A percentile compares a stretch with the other conserved stretches of the same genome.
phyloP scores from a whole-genome alignment of 345 rosid species.

The Euphorbia pulcherrima region DNA sequence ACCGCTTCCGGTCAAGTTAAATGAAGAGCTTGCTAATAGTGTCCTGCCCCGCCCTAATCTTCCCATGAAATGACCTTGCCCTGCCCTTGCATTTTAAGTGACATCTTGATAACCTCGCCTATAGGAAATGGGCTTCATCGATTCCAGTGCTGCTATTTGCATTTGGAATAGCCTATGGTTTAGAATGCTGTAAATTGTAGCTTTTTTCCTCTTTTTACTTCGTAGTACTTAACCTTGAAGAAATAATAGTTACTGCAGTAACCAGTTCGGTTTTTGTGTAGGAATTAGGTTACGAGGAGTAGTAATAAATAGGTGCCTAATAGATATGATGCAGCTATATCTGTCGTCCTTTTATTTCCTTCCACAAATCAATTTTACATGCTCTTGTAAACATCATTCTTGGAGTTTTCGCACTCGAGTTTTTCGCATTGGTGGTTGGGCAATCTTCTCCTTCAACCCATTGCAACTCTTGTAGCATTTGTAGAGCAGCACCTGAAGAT shows the following conservation, averaged over 20 bases:
- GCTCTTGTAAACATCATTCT: no score
- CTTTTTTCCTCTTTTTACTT: no score
- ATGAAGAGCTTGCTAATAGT: conserved; percentile 44
- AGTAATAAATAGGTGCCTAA: conserved; percentile 2
- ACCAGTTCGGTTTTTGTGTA: conserved; percentile 1
- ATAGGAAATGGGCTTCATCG: conserved; percentile 24
- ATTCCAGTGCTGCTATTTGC: no score
- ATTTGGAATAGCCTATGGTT: conserved; percentile 1
- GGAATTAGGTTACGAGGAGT: background rate
- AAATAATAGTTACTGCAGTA: no score
- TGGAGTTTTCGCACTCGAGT: no score
- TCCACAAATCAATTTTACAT: no score
- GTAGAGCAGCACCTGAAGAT: no score
- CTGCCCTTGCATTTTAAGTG: background rate
- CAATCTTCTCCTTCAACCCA: no score
- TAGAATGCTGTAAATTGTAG: conserved; percentile 17
- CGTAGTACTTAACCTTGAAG: conserved; percentile 7
- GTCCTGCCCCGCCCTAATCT: conserved; percentile 36
- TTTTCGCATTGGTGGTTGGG: no score
- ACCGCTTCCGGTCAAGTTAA: conserved; percentile 47
- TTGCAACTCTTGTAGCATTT: no score
- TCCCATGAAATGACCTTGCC: conserved; percentile 7
- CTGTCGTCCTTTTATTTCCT: no score
- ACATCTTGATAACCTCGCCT: background rate
- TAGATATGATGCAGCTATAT: no score